Evolutionary conservation across 2,329 filamentous ascomycete genomes (phyloP), one percentile per base, ranked within the genome.

Genomic region (Cladophialophora carrionii): DNA sequence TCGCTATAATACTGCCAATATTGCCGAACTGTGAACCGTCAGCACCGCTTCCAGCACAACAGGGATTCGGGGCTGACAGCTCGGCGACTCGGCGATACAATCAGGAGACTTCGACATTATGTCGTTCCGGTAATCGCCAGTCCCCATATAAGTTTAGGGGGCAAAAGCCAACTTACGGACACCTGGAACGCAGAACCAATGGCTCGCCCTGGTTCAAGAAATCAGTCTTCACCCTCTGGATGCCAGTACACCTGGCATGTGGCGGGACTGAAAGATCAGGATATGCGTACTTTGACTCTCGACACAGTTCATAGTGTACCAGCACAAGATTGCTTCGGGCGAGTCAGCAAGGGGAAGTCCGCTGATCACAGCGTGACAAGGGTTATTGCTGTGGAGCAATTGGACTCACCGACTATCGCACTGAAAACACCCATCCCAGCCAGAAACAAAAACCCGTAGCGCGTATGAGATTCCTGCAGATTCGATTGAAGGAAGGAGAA

Each of bases 231-330:
- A 24, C 17, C 14, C 4, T 17, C 4, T 4, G 34, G 12, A 51
- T 22, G 4, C 20, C 48, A 22, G 48, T 17, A 24, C 1, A 22
- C 12, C 48, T 17, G 12, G 20, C 48, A 17, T 5, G 24, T 7
- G 20, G 37, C 1, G 10, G 20, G 51, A 12, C 17, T 53, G 1
- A 53, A 41, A 41, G 34, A 41, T 17, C 34, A 37, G 14, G 34
- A 14, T 4, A 41, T 17, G 14, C 51, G 12, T 53, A 31, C 51
- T 20, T n/a, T 53, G 20, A 24, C 14, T 26, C 24, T 53, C 26
- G 20, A 32, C 14, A 53, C 48, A 51, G 20, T 51, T 51, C 48
- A 51, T 51, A 22, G 48, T 51, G 48, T 51, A 51, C 48, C 48
- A 51, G 48, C 48, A 51, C 48, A 51, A 51, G 48, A 51, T 51